phyloP scores from a whole-genome alignment of 1,284 basidiomycete species.

The Ceratorhiza oryzae-sativae region DNA sequence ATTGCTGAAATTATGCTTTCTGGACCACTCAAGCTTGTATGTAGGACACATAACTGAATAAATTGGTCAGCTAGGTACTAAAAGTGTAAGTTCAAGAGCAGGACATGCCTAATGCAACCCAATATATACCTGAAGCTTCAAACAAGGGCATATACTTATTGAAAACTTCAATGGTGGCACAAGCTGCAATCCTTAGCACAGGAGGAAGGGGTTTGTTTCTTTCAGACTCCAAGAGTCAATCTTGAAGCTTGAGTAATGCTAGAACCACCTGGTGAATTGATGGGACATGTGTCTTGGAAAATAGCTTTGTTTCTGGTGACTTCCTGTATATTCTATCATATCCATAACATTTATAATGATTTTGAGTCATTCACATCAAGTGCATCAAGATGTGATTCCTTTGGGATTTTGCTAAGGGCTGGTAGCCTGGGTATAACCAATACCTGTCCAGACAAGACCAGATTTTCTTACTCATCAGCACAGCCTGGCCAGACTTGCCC shows the following conservation, averaged over 20 bases:
- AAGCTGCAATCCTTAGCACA: neutral
- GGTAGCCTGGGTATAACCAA: no score
- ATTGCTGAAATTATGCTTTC: neutral
- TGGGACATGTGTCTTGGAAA: slow-evolving; percentile 11
- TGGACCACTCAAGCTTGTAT: slow-evolving; percentile 7
- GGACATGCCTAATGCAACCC: slow-evolving; percentile 1
- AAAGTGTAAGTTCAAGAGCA: neutral
- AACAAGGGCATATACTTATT: slow-evolving; percentile 10
- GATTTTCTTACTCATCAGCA: no score
- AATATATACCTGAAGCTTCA: neutral
- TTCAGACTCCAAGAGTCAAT: neutral
- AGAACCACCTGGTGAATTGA: slow-evolving; percentile 5
- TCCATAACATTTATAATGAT: no score
- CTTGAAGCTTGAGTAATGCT: neutral
- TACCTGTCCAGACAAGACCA: no score
- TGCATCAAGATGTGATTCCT: no score
- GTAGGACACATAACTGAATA: slow-evolving; percentile 10
- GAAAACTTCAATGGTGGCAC: neutral
- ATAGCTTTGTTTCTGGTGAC: slow-evolving; percentile 1
- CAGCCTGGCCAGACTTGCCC: no score
- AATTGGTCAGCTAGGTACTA: neutral
- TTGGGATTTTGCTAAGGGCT: no score
- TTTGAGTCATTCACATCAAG: no score
- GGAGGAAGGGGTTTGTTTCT: neutral
- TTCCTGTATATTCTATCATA: no score